Evolutionary conservation across 208 protist species (phyloP).

Genomic region (Herpetomonas samuelpessoai): DNA sequence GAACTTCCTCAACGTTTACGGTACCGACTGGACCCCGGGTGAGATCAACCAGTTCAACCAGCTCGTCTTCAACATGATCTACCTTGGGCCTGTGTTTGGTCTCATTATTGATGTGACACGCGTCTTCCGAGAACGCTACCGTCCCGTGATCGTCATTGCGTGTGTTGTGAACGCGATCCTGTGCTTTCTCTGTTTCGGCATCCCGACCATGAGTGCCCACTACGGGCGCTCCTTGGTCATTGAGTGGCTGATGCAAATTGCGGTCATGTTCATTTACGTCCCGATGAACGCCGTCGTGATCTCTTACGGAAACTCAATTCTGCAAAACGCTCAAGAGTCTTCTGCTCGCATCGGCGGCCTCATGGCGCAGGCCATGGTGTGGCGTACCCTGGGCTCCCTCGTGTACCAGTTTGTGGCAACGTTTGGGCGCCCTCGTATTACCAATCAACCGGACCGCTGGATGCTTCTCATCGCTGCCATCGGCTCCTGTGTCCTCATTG

Average conservation of each 20-base stretch:
- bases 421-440: slow-evolving; percentile 1
- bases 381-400: slow-evolving; percentile 19
- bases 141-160: slow-evolving; percentile 24
- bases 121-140: slow-evolving; percentile 25
- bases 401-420: slow-evolving; percentile 17
- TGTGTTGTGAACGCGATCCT: slow-evolving; percentile 19
- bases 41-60: slow-evolving; percentile 18
- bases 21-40: slow-evolving; percentile 9
- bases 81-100: slow-evolving; percentile 32
- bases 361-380: slow-evolving; percentile 46
- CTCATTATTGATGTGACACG: slow-evolving; percentile 24
- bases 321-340: slow-evolving; percentile 17
- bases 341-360: slow-evolving; percentile 26
- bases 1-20: not conserved
- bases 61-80: slow-evolving; percentile 20
- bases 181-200: slow-evolving; percentile 20
- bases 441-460: slow-evolving; percentile 7
- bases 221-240: slow-evolving; percentile 15
- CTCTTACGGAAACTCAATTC: slow-evolving; percentile 19
- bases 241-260: slow-evolving; percentile 19
- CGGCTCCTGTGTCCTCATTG: slow-evolving; percentile 18
- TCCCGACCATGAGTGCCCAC: not conserved
- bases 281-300: slow-evolving; percentile 29
- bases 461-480: slow-evolving; percentile 23
- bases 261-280: slow-evolving; percentile 39